Percentiles rank a stretch among this genome's conserved stretches.
phyloP scores from a whole-genome alignment of 345 rosid species.

The Sonneratia caseolaris region DNA sequence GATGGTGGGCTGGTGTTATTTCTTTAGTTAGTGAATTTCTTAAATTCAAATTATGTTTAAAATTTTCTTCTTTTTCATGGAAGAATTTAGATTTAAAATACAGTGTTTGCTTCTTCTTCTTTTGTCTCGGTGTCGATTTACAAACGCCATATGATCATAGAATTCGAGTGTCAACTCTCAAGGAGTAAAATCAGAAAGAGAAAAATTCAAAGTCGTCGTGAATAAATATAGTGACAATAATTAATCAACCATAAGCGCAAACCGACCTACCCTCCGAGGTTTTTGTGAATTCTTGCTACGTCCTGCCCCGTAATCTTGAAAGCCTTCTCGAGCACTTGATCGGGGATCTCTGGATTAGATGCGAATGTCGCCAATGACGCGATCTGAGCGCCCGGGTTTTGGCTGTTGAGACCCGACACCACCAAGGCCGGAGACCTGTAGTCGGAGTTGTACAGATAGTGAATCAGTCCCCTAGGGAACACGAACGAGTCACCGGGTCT shows the following conservation, averaged over 20 bases:
- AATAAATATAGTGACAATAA: not conserved
- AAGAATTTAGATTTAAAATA: not conserved
- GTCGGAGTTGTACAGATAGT: conserved; percentile 48
- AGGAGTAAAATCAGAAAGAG: no score
- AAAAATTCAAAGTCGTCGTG: no score
- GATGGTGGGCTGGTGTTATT: not conserved
- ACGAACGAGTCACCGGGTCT: conserved; percentile 56
- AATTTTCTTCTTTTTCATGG: not conserved
- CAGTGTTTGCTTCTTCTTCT: no score
- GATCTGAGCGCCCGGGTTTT: conserved; percentile 58
- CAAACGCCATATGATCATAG: no score
- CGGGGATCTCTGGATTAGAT: conserved; percentile 27
- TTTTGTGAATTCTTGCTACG: conserved; percentile 26
- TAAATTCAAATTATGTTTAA: not conserved
- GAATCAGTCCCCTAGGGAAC: conserved; percentile 59
- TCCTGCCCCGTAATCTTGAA: conserved; percentile 37
- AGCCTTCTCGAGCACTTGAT: conserved; percentile 35
- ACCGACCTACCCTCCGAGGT: conserved; percentile 32
- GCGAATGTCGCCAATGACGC: conserved; percentile 35
- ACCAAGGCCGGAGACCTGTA: conserved; percentile 33
- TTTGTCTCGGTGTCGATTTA: no score
- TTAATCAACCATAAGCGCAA: not conserved
- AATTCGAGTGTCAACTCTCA: no score
- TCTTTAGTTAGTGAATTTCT: not conserved
- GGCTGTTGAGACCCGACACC: conserved; percentile 59